Conservation (phyloP, 192 early-diverging fungal genomes). For the Coemansia sp. region DNA sequence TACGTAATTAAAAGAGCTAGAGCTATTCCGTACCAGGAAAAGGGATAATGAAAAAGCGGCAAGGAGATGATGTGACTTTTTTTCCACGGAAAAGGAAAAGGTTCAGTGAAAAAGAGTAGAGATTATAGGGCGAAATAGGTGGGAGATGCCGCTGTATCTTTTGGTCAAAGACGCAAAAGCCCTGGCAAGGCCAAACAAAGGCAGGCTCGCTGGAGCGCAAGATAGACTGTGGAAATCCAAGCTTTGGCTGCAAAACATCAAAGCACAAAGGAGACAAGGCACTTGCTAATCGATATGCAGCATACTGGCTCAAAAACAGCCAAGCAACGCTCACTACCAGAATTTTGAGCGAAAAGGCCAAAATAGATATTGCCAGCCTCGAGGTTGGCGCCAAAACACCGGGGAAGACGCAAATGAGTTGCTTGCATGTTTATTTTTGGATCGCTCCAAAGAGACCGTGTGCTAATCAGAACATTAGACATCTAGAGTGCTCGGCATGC, state of each 20-base stretch:
- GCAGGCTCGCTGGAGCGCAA: background rate
- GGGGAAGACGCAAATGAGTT: background rate
- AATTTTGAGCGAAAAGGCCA: background rate
- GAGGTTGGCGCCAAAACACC: background rate
- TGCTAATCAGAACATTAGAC: constrained; percentile 11
- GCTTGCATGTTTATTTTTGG: constrained; percentile 6
- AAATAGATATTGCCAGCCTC: constrained; percentile 1
- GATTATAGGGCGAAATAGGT: too few species aligned
- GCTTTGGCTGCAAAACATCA: background rate
- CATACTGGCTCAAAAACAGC: background rate
- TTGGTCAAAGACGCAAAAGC: background rate
- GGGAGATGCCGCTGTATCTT: background rate
- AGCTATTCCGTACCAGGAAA: background rate
- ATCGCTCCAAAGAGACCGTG: background rate
- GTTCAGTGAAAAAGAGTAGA: too few species aligned
- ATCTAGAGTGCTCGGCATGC: background rate
- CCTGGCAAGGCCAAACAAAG: background rate
- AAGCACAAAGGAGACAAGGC: background rate
- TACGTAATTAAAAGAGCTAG: background rate
- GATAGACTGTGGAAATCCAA: background rate
- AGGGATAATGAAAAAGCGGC: background rate
- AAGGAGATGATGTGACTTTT: background rate
- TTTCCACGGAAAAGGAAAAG: too few species aligned
- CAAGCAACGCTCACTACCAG: background rate
- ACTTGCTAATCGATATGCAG: background rate